Base-by-base conservation (phyloP, 352 stramenopile species). In the Pythium vanterpoolii region DNA sequence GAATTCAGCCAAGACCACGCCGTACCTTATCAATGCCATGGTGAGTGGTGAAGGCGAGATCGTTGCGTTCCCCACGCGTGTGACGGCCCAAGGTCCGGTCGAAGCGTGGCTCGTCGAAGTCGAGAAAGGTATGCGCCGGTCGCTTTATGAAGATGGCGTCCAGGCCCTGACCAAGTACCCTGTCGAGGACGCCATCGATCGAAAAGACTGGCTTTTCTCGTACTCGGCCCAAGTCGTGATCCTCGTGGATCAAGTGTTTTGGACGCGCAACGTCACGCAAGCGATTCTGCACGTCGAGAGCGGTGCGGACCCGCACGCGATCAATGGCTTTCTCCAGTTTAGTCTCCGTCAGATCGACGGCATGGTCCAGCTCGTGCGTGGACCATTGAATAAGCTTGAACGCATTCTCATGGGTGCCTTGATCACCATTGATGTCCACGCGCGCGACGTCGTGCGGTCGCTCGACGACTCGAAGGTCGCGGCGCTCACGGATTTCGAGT, bases 341-440 rank as follows among this genome's bases (percentile, higher is more conserved):
- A 96, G 83, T 60, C 69, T 97, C 16, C 79, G 88, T 47, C 90
- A 97, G 46, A 97, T 97, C 64, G 90, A 97, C 45, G 87, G 86
- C 5, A 97, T 97, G 90, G 89, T 97, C 4, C 76, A 95, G 54
- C 81, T 97, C 16, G 89, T 97, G 19, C 79, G 90, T 36, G 84
- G 84, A 8, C 70, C 86, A 19, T 69, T 97, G 26, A 84, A 69
- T 45, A 96, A 96, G 54, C 71, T 96, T 18, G 86, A 97, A 56
- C 79, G 90, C 21, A 96, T 93, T 56, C 68, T 96, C 8, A 93
- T 97, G 80, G 90, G 90, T 1, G 89, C 90, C 0, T 51, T 96
- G 19, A 95, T 97, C 59, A 97, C 89, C 1, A 96, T 97, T 60
- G 90, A 97, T 64, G 89, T 97, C 3, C 90, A 97, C 47, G 90